Percentiles rank a stretch among this genome's conserved stretches.
Evolutionary conservation across 169 alveolate genomes (phyloP).

Genomic region (Plasmodium cynomolgi): DNA sequence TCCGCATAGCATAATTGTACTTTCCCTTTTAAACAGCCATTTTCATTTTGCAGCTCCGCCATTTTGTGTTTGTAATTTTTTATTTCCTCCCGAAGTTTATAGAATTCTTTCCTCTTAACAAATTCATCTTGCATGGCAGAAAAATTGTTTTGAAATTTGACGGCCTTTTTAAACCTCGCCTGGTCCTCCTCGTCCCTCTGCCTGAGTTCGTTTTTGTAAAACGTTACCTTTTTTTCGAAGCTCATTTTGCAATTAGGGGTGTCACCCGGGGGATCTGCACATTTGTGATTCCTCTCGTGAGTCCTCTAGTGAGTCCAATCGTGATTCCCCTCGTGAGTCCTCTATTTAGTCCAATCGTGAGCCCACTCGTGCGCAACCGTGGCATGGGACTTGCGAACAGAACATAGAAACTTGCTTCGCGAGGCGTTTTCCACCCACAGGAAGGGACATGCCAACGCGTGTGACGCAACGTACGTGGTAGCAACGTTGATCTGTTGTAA

Average conservation of each 20-base stretch:
- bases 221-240: constrained; percentile 23
- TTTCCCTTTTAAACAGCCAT: constrained; percentile 24
- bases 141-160: constrained; percentile 23
- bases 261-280: neutral
- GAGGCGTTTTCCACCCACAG: neutral
- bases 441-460: neutral
- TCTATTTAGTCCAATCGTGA: too few species aligned
- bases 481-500: neutral
- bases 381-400: neutral
- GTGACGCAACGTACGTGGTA: neutral
- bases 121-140: constrained; percentile 16
- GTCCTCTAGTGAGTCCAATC: too few species aligned
- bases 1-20: constrained; percentile 15
- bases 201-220: constrained; percentile 18
- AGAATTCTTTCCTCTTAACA: constrained; percentile 16
- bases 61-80: constrained; percentile 42
- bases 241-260: neutral
- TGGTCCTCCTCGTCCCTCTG: constrained; percentile 35
- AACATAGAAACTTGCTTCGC: neutral
- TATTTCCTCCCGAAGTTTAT: constrained; percentile 25
- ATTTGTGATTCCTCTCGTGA: neutral
- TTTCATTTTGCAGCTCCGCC: constrained; percentile 30
- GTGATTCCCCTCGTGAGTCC: too few species aligned
- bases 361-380: neutral
- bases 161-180: constrained; percentile 26